Base-by-base conservation (phyloP, 176 grass and related monocot species). In the Oryza glumipatula region DNA sequence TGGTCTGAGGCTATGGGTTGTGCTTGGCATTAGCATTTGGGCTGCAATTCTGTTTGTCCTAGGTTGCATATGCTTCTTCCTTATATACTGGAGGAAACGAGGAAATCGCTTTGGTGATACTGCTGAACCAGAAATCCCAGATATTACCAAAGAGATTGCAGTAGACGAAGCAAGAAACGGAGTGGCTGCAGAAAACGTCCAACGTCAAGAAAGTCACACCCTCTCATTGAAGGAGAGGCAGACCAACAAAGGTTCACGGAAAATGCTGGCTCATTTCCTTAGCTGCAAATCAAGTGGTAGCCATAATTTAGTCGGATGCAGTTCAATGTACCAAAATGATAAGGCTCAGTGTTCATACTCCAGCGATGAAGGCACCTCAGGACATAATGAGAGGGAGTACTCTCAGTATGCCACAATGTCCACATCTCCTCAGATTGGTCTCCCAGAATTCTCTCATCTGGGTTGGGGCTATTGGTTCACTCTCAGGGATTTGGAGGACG, bases 401-500 rank as follows among this genome's bases (percentile, higher is more conserved):
- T 86, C 87, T 46, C 79, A 80, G 79, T 73, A 86, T 91, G 86
- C 79, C 43, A 15, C 89, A 66, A 65, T 88, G 28, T 89, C 92
- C 30, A 66, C 85, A 79, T 92, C 92, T 72, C 81, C 92, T 72
- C 65, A 82, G 73, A 69, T 72, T 52, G 87, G 89, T 70, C 72
- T 94, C 67, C 92, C 89, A 15, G 92, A 92, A 69, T 94, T 89
- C 74, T 92, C 89, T 43, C 87, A 94, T 85, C 84, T 94, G 9
- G 89, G 92, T 74, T 92, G 90, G 92, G 92, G 92, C 68, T 89
- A 94, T 71, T 85, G 92, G 89, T 94, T 90, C 87, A 94, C 92
- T 85, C 84, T 92, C 13, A 87, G 93, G 72, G 93, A 94, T 73
- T 81, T 94, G 70, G 90, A 94, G 78, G 78, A 85, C 52, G 85